These are phyloP conservation scores for Candida stauntonica DNA, from an alignment of 805 yeast genomes.

Conservation along the genomic window DNA sequence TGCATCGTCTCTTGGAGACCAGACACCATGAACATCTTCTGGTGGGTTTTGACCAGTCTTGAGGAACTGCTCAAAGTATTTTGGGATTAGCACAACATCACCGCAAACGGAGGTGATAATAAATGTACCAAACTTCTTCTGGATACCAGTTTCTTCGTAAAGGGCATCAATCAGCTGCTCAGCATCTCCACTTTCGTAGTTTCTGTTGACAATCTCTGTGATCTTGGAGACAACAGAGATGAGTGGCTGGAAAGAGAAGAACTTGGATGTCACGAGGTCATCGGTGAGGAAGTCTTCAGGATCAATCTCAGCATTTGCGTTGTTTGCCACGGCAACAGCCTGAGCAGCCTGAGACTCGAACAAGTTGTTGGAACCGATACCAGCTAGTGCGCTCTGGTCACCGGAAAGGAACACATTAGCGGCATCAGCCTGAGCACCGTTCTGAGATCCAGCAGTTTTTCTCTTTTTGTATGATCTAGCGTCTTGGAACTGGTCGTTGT, in stretches of 20 bases:
- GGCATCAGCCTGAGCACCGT: constrained; percentile 5
- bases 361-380: constrained; percentile 12
- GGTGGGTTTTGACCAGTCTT: constrained; percentile 41
- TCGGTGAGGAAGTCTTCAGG: constrained; percentile 32
- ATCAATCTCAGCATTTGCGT: constrained; percentile 5
- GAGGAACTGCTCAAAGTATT: constrained; percentile 37
- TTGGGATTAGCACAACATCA: constrained; percentile 38
- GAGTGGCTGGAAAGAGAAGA: constrained; percentile 33
- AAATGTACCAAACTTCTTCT: constrained; percentile 38
- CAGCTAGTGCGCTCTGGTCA: constrained; percentile 21
- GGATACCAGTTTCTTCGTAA: constrained; percentile 39
- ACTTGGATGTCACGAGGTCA: constrained; percentile 32
- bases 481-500: constrained; percentile 18
- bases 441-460: constrained; percentile 7
- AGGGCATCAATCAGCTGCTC: constrained; percentile 38
- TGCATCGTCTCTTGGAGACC: constrained; percentile 42
- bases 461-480: constrained; percentile 16
- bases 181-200: constrained; percentile 39
- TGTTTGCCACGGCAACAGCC: constrained; percentile 26
- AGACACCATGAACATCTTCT: constrained; percentile 38
- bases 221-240: constrained; percentile 32
- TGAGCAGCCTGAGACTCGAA: constrained; percentile 23
- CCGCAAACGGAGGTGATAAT: constrained; percentile 41
- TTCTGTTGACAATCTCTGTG: constrained; percentile 36
- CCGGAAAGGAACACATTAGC: constrained; percentile 23